These are phyloP conservation scores for Verbascum thapsus DNA, from an alignment of 257 asterid genomes.

Conservation along the genomic window DNA sequence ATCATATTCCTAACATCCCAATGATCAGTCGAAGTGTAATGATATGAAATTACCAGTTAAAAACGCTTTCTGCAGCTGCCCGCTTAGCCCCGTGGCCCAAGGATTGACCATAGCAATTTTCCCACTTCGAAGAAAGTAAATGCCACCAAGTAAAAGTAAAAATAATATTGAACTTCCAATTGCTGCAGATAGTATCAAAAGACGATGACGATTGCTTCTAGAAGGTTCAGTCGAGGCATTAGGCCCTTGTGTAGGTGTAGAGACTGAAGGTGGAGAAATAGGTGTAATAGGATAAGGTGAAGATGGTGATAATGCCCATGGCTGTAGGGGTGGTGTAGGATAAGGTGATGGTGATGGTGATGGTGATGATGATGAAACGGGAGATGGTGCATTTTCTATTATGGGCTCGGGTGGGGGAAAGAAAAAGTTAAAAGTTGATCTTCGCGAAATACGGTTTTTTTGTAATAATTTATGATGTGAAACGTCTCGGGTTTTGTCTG, in stretches of 20 bases:
- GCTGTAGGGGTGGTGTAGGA: no score
- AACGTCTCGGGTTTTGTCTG: conserved; percentile 29
- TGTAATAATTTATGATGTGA: conserved; percentile 41
- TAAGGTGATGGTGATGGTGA: conserved; percentile 37
- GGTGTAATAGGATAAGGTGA: conserved; percentile 39
- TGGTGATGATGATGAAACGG: background rate
- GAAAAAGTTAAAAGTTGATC: background rate
- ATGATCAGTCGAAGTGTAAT: no score
- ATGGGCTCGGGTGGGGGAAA: background rate
- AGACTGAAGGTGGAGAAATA: conserved; percentile 45
- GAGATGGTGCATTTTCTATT: background rate
- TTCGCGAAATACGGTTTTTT: conserved; percentile 9
- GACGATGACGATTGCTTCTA: conserved; percentile 12
- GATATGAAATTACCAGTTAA: conserved; percentile 42
- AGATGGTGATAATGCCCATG: conserved; percentile 12
- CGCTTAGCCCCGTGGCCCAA: conserved; percentile 93
- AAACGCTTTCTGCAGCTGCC: conserved; percentile 88
- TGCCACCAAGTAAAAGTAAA: conserved; percentile 35
- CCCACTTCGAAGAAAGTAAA: conserved; percentile 42
- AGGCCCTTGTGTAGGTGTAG: conserved; percentile 31
- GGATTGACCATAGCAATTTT: conserved; percentile 84
- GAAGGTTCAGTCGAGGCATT: conserved; percentile 2
- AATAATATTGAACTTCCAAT: conserved; percentile 63
- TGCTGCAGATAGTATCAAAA: conserved; percentile 41
- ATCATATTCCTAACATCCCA: no score